Evolutionary conservation across 2,329 filamentous ascomycete genomes (phyloP), one percentile per base, ranked within the genome.

Genomic region (Neofusicoccum sp.): DNA sequence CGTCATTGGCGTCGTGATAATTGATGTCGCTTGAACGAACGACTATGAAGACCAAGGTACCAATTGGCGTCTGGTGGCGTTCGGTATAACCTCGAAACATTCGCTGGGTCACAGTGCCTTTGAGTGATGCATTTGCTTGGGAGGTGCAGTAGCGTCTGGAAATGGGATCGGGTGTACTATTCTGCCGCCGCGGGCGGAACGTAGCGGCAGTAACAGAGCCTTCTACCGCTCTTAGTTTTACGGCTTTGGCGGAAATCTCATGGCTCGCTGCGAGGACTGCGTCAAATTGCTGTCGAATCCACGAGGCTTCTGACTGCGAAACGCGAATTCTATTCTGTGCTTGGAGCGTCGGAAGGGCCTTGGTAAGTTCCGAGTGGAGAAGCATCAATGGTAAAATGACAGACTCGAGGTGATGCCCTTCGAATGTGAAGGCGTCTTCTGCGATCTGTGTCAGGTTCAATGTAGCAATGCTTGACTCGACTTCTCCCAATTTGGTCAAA

Each of bases 241-340:
- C 28, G 9, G 37, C 22, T 33, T 31, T 11, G 4, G 56, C 56
- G 14, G 56, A 59, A 3, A 37, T 6, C 3, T 59, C 56, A 5
- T 47, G 34, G 16, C 56, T 59, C 22, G 41, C 29, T n/a, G 41
- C 31, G 9, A 45, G 39, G 28, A 47, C 16, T 22, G 3, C 16
- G 11, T 59, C 56, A 29, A 59, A 45, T 12, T 59, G 29, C 11
- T 37, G 56, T n/a, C 47, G 41, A 14, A 59, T 7, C 56, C 56
- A 47, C 4, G 4, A 22, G 12, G 56, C 56, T n/a, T 59, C 56
- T 3, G 31, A 28, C 9, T 39, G 56, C 5, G 56, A 59, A 0
- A 59, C 6, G 2, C 9, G 4, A n/a, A 59, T 28, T 14, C 47
- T 16, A 1, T 3, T 11, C 5, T 59, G 7, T 8, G 31, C 36